Percentiles rank a stretch among this genome's conserved stretches.
Conservation (phyloP, 83 land plant species). For the Thuja plicata region DNA sequence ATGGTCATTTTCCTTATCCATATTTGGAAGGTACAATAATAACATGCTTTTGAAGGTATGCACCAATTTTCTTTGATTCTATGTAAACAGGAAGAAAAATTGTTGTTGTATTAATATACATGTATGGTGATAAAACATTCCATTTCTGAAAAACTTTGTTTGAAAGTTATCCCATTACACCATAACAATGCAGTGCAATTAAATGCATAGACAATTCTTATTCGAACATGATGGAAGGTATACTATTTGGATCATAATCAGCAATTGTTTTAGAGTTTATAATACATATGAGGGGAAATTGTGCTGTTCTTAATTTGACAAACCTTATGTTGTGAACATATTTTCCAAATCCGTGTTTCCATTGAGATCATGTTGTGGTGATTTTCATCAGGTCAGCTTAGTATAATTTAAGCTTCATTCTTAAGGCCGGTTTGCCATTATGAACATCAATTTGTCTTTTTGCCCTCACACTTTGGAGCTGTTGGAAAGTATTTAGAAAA, state of each 20-base stretch:
- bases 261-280: neutral
- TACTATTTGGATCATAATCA: neutral
- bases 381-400: neutral
- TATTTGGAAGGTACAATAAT: neutral
- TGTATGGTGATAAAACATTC: neutral
- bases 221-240: neutral
- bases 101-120: neutral
- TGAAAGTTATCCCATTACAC: neutral
- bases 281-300: neutral
- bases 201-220: neutral
- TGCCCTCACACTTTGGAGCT: neutral
- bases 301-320: neutral
- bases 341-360: neutral
- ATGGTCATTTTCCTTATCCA: neutral
- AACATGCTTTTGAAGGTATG: neutral
- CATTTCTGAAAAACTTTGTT: neutral
- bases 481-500: neutral
- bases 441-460: neutral
- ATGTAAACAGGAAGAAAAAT: neutral
- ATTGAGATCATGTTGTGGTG: neutral
- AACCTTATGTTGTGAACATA: neutral
- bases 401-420: neutral
- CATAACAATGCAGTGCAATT: neutral
- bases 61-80: neutral
- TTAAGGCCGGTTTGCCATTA: neutral